Evolutionary conservation across 805 yeast species (phyloP), one percentile per base, ranked within the genome.

Genomic region (Kuraishia hungarica): DNA sequence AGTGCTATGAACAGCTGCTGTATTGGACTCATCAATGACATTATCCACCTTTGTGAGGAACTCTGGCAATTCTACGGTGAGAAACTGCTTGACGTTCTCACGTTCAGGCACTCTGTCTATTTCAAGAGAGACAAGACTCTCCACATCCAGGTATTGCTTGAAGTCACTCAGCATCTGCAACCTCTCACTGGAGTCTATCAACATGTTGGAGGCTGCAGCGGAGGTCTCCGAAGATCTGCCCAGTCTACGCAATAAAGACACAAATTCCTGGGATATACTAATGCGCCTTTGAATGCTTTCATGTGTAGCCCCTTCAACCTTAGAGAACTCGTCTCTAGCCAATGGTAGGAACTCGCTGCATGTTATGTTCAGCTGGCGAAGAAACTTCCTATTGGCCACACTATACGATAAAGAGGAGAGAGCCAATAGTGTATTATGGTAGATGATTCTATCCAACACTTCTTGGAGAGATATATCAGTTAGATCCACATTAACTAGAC

Each of bases 161-260:
- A 50, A 26, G 39, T 54, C 55, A 4, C 24, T 22, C 35, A 24
- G 20, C 55, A 54, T 50, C 35, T 39, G 49, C 4, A 15, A 26
- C 29, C 52, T 48, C 26, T 21, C 48, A 6, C 17, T 35, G 4
- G 20, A 2, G 22, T 39, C n/a, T 17, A 23, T 17, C 22, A 53
- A 35, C 24, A 53, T 49, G 6, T 22, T 19, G n/a, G 39, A 20
- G 24, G 51, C 51, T 1, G n/a, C 17, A n/a, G 17, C 10, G 21
- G 51, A 39, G 17, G 53, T 19, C 21, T 54, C 55, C 21, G 48
- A 43, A 20, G 51, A 10, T 15, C 48, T 49, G n/a, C 51, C 46
- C 1, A 54, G 22, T 21, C 51, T 49, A 8, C 26, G 47, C 39
- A 54, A 29, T n/a, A 50, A 5, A 17, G 39, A 29, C 2, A 20